These are phyloP conservation scores for Meira miltonrushii DNA, from an alignment of 1,284 basidiomycete genomes.

Conservation along the genomic window DNA sequence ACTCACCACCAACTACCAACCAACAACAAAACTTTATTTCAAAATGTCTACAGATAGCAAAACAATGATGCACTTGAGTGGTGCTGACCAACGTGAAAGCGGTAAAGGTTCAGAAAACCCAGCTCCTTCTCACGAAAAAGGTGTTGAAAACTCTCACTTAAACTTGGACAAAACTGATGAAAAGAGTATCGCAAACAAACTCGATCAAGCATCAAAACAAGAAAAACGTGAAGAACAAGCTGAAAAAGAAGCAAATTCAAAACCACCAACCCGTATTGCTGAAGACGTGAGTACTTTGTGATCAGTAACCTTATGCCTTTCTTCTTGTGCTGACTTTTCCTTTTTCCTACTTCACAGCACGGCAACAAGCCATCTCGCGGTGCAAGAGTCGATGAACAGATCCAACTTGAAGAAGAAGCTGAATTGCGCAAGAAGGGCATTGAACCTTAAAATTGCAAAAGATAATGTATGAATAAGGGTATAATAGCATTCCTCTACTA, in stretches of 20 bases:
- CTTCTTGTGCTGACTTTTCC: too few relatives aligned
- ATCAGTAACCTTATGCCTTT: too few relatives aligned
- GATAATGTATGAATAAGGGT: neutral
- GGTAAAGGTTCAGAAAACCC: slow-evolving; percentile 31
- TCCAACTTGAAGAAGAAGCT: slow-evolving; percentile 55
- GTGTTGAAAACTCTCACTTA: slow-evolving; percentile 39
- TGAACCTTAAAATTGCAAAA: slow-evolving; percentile 17
- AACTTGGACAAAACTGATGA: slow-evolving; percentile 40
- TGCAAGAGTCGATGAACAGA: slow-evolving; percentile 62
- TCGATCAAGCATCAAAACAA: slow-evolving; percentile 42
- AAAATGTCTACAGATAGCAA: slow-evolving; percentile 14
- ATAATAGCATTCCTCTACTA: neutral
- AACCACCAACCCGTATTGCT: slow-evolving; percentile 31
- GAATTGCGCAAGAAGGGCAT: slow-evolving; percentile 51
- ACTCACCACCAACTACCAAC: too few relatives aligned
- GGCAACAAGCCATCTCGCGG: slow-evolving; percentile 63
- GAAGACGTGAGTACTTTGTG: slow-evolving; percentile 13
- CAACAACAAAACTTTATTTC: too few relatives aligned
- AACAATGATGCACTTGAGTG: slow-evolving; percentile 17
- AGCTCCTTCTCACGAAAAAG: slow-evolving; percentile 40
- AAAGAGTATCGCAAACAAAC: slow-evolving; percentile 43
- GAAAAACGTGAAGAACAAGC: slow-evolving; percentile 29
- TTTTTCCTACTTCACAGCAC: slow-evolving; percentile 46
- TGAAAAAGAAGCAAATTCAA: slow-evolving; percentile 24
- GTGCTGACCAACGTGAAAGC: slow-evolving; percentile 37